Percentiles rank a stretch among this genome's conserved stretches.
Evolutionary conservation across 306 rosid species (phyloP).

Genomic region (Leucaena leucocephala): DNA sequence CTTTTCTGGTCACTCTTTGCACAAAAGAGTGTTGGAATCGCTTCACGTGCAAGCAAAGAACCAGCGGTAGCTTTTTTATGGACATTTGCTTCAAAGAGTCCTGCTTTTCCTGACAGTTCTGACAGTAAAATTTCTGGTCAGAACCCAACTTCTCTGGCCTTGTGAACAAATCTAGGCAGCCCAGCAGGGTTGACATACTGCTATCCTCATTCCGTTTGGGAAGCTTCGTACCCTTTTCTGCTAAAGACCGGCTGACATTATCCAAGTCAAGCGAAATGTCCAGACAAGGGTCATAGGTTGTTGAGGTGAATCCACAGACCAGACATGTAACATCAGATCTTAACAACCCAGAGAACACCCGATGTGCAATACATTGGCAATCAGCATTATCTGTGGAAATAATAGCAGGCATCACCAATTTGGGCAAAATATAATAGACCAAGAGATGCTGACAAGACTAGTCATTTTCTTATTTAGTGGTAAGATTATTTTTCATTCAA

Average conservation of each 20-base stretch:
- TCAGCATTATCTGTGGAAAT: slow-evolving; percentile 61
- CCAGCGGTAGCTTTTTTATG: slow-evolving; percentile 75
- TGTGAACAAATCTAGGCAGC: slow-evolving; percentile 88
- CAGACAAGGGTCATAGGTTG: slow-evolving; percentile 85
- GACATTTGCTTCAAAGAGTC: slow-evolving; percentile 86
- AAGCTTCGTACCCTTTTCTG: slow-evolving; percentile 52
- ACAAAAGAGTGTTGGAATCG: slow-evolving; percentile 79
- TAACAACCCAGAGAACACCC: slow-evolving; percentile 75
- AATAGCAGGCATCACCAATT: slow-evolving; percentile 33
- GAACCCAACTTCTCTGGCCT: slow-evolving; percentile 90
- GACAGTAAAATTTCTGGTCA: slow-evolving; percentile 88
- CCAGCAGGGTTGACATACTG: slow-evolving; percentile 58
- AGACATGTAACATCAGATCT: slow-evolving; percentile 92
- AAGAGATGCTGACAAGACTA: slow-evolving; percentile 15
- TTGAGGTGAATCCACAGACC: slow-evolving; percentile 90
- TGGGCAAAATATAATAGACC: slow-evolving; percentile 19
- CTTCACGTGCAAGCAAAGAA: slow-evolving; percentile 79
- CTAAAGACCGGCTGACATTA: slow-evolving; percentile 34
- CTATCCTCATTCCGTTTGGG: slow-evolving; percentile 52
- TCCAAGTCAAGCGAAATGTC: slow-evolving; percentile 85
- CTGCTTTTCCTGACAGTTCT: slow-evolving; percentile 68
- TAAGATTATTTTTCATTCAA: not conserved
- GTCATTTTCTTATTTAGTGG: slow-evolving; percentile 1
- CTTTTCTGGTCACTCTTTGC: slow-evolving; percentile 66
- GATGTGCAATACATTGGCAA: slow-evolving; percentile 85